Evolutionary conservation across 768 basidiomycete species (phyloP), one percentile per base, ranked within the genome.

Genomic region (Suillus fuscotomentosus): DNA sequence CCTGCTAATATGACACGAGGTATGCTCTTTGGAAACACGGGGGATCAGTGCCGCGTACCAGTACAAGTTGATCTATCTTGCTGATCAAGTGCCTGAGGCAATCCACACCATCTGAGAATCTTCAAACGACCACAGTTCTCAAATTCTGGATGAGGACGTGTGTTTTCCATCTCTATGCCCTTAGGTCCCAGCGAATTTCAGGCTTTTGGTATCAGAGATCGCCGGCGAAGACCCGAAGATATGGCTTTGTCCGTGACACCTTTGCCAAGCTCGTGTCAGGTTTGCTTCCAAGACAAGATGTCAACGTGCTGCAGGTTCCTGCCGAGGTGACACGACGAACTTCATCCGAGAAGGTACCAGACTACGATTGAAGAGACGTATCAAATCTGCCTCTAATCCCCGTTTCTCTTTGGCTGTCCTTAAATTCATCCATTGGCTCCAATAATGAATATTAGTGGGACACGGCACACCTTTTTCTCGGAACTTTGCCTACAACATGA

Each of bases 271-370:
- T 22, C 24, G 34, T 17, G n/a, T 42, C 43, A 22, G 45, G 56
- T 13, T 24, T 20, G 31, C 22, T 22, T 15, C 50, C 14, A 27
- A 51, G 50, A 51, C 15, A 51, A 17, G 54, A 55, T 8, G 63
- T 65, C 50, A 74, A 48, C 0, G 56, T 66, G 3, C 73, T 31
- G 31, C 72, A 62, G 71, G 70, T 31, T 70, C 68, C 47, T 67
- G 57, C 72, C 72, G 70, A 3, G 72, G 68, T 51, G 65, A 71
- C 27, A 72, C 70, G 61, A 72, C 61, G 14, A 72, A 66, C 14
- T n/a, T n/a, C n/a, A 57, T 3, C 14, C 38, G 56, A 39, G 17
- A 24, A 17, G 9, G 15, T 13, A 1, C 50, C 24, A 27, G 3
- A 27, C 15, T 27, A 3, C 50, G 9, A 27, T 3, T 17, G 4